A percentile compares a stretch with the other conserved stretches of the same genome.
Evolutionary conservation across 2,329 filamentous ascomycete species (phyloP).

Genomic region (Cytospora paraplurivora): DNA sequence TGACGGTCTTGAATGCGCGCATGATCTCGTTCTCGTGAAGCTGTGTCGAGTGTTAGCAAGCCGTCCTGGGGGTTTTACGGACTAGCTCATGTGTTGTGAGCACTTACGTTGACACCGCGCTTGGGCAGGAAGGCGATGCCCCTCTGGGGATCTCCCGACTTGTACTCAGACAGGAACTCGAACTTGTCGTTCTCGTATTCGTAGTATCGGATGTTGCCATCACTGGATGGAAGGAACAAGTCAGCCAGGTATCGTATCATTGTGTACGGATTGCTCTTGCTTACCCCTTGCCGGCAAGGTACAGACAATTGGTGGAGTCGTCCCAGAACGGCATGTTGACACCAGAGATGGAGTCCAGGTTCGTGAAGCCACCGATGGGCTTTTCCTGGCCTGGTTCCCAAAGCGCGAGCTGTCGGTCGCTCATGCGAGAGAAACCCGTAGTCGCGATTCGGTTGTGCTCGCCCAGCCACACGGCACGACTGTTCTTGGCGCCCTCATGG

Average conservation of each 20-base stretch:
- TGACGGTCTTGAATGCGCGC: constrained; percentile 95
- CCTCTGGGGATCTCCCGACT: constrained; percentile 92
- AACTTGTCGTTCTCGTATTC: constrained; percentile 99
- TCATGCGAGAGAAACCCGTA: constrained; percentile 98
- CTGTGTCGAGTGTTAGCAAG: constrained; percentile 42
- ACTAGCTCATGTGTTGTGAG: not conserved
- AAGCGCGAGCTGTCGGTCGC: constrained; percentile 90
- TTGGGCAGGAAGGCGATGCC: constrained; percentile 94
- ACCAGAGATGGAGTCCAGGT: constrained; percentile 92
- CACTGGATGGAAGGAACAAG: constrained; percentile 52
- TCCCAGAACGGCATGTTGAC: constrained; percentile 99
- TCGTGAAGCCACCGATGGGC: constrained; percentile 86
- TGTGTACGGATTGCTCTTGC: constrained; percentile 38
- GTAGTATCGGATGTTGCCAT: constrained; percentile 98
- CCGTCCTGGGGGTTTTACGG: not conserved
- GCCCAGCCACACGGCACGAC: constrained; percentile 93
- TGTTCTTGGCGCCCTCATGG: constrained; percentile 95
- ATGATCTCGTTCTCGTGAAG: constrained; percentile 96
- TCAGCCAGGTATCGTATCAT: constrained; percentile 33
- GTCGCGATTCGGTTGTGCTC: constrained; percentile 95
- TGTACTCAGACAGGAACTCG: constrained; percentile 95
- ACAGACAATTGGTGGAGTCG: constrained; percentile 91
- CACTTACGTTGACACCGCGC: constrained; percentile 81
- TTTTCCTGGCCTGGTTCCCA: constrained; percentile 90
- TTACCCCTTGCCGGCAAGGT: constrained; percentile 95